Percentiles rank a stretch among this genome's conserved stretches.
phyloP scores from a whole-genome alignment of 305 asterid species.

The Withania somnifera region DNA sequence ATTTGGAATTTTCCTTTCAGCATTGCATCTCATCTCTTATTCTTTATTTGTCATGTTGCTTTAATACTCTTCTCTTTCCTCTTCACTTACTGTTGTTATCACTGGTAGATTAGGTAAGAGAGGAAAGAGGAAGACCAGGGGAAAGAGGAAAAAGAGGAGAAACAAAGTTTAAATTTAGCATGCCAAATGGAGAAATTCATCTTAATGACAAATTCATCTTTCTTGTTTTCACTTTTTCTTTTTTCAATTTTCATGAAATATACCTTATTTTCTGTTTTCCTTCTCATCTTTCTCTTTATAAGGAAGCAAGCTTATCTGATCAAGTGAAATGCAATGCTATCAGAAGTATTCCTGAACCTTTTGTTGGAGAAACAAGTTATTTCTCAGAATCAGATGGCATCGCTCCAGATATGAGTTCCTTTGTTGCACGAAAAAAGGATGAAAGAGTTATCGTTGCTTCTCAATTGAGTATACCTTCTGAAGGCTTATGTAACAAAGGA shows the following conservation, averaged over 20 bases:
- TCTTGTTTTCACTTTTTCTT: background rate
- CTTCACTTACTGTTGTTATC: background rate
- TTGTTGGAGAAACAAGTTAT: slow-evolving; percentile 59
- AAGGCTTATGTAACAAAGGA: slow-evolving; percentile 22
- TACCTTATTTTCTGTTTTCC: background rate
- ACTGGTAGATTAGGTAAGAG: background rate
- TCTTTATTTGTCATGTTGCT: background rate
- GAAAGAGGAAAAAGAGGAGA: background rate
- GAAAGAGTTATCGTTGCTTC: slow-evolving; percentile 30
- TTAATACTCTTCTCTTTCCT: background rate
- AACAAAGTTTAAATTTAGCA: background rate
- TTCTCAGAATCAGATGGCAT: slow-evolving; percentile 64
- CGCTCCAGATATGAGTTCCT: slow-evolving; percentile 56
- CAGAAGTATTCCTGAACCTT: slow-evolving; percentile 36
- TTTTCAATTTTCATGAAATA: background rate
- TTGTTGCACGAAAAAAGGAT: slow-evolving; percentile 33
- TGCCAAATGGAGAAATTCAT: background rate
- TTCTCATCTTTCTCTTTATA: background rate
- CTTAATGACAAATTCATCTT: background rate
- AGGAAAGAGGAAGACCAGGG: background rate
- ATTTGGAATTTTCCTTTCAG: background rate
- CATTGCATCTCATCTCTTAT: background rate
- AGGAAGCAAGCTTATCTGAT: slow-evolving; percentile 22
- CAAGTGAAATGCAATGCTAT: slow-evolving; percentile 11
- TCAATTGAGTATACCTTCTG: slow-evolving; percentile 44